Conservation (phyloP, 441 rosid genomes). For the Populus hybrid region DNA sequence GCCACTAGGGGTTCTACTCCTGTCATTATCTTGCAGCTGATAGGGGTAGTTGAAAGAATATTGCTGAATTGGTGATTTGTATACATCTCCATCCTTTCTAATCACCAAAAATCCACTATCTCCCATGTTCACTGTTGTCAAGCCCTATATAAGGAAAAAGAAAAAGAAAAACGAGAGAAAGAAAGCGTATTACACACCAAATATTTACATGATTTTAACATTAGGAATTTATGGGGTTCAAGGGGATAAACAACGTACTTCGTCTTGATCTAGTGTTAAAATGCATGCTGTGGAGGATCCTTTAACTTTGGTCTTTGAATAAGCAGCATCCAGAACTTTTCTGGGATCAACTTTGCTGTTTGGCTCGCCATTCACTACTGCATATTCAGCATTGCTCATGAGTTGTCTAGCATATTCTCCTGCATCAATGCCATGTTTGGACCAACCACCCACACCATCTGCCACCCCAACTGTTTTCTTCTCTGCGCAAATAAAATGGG, state of each 20-base stretch:
- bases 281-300: slow-evolving; percentile 26
- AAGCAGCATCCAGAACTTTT: slow-evolving; percentile 11
- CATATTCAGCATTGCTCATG: slow-evolving; percentile 8
- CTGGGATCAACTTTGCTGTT: neutral
- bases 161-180: neutral
- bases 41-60: slow-evolving; percentile 18
- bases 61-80: slow-evolving; percentile 22
- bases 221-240: neutral
- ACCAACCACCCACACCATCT: slow-evolving; percentile 29
- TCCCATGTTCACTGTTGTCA: slow-evolving; percentile 22
- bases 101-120: slow-evolving; percentile 24
- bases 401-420: slow-evolving; percentile 22
- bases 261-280: slow-evolving; percentile 5
- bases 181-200: too few relatives aligned
- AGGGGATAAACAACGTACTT: neutral
- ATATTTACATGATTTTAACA: too few relatives aligned
- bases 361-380: neutral
- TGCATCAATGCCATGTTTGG: slow-evolving; percentile 14
- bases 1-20: neutral
- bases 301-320: neutral
- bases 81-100: neutral
- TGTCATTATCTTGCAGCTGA: slow-evolving; percentile 9
- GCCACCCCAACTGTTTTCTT: slow-evolving; percentile 23
- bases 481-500: slow-evolving; percentile 24
- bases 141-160: neutral